Percentiles rank a stretch among this genome's conserved stretches.
Evolutionary conservation across 768 basidiomycete species (phyloP).

Genomic region (Boletus rubroflammeus): DNA sequence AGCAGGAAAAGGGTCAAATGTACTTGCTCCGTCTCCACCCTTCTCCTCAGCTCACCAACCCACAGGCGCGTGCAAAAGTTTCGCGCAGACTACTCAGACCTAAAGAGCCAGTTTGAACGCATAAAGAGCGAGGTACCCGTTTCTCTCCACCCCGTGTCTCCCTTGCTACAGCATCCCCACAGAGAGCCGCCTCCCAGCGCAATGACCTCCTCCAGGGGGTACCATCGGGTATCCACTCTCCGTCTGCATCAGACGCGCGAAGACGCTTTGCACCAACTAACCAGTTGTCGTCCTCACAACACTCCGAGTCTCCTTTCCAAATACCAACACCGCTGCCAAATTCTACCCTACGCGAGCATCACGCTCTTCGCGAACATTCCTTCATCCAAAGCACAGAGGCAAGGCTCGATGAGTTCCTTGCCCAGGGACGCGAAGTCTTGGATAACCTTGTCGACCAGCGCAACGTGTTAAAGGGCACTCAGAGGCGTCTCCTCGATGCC

Average conservation of each 20-base stretch:
- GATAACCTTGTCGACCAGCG: constrained; percentile 92
- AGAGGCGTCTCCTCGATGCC: constrained; percentile 77
- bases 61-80: constrained; percentile 90
- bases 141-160: neutral
- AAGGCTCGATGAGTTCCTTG: constrained; percentile 84
- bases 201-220: constrained; percentile 58
- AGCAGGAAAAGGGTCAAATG: constrained; percentile 95
- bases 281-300: constrained; percentile 44
- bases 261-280: constrained; percentile 50
- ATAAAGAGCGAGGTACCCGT: constrained; percentile 54
- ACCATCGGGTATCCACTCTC: constrained; percentile 36
- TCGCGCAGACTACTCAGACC: constrained; percentile 77
- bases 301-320: constrained; percentile 87
- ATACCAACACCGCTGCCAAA: constrained; percentile 51
- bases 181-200: constrained; percentile 61
- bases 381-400: constrained; percentile 83
- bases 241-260: constrained; percentile 47
- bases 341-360: constrained; percentile 60
- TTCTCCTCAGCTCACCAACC: constrained; percentile 5
- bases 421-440: constrained; percentile 87
- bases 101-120: constrained; percentile 78
- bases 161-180: neutral
- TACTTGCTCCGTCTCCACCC: constrained; percentile 36
- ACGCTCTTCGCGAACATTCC: constrained; percentile 83
- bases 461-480: constrained; percentile 93